phyloP scores from a whole-genome alignment of 495 filamentous ascomycete species.

The Penicillium arizonense region DNA sequence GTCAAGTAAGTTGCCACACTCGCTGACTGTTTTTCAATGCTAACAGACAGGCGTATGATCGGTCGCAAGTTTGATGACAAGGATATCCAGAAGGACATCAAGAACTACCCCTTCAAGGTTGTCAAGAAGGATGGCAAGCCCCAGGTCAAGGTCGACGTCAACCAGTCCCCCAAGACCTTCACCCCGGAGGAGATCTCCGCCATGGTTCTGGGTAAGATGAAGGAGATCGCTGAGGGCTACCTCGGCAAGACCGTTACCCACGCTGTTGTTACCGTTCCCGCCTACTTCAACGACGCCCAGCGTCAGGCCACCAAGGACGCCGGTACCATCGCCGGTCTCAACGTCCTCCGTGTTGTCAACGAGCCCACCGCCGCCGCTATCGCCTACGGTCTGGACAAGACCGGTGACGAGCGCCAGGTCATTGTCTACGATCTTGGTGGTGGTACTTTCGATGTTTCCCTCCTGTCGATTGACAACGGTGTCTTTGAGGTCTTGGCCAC shows the following conservation, averaged over 20 bases:
- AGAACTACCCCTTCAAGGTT: slow-evolving; percentile 91
- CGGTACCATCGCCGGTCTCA: slow-evolving; percentile 89
- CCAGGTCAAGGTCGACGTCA: slow-evolving; percentile 72
- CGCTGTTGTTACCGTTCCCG: slow-evolving; percentile 95
- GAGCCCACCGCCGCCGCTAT: slow-evolving; percentile 88
- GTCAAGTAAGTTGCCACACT: slow-evolving; percentile 68
- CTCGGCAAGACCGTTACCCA: slow-evolving; percentile 94
- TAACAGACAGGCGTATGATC: slow-evolving; percentile 71
- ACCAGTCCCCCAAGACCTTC: slow-evolving; percentile 70
- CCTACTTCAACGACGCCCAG: slow-evolving; percentile 99
- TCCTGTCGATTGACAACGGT: slow-evolving; percentile 93
- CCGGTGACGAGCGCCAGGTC: slow-evolving; percentile 81
- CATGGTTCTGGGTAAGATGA: slow-evolving; percentile 93
- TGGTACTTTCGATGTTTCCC: slow-evolving; percentile 99
- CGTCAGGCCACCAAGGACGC: slow-evolving; percentile 98
- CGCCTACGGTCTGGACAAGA: slow-evolving; percentile 86
- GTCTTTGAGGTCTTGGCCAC: slow-evolving; percentile 98
- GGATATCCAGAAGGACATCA: slow-evolving; percentile 79
- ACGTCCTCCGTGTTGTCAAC: slow-evolving; percentile 97
- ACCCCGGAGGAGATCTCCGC: slow-evolving; percentile 86
- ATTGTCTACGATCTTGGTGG: slow-evolving; percentile 98
- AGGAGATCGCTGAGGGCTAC: slow-evolving; percentile 92
- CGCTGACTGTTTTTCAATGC: slow-evolving; percentile 2
- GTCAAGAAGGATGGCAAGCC: slow-evolving; percentile 81
- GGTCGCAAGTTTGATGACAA: slow-evolving; percentile 87